A percentile compares a stretch with the other conserved stretches of the same genome.
Conservation (phyloP, 495 filamentous ascomycete genomes). For the Lindgomyces ingoldianus region DNA sequence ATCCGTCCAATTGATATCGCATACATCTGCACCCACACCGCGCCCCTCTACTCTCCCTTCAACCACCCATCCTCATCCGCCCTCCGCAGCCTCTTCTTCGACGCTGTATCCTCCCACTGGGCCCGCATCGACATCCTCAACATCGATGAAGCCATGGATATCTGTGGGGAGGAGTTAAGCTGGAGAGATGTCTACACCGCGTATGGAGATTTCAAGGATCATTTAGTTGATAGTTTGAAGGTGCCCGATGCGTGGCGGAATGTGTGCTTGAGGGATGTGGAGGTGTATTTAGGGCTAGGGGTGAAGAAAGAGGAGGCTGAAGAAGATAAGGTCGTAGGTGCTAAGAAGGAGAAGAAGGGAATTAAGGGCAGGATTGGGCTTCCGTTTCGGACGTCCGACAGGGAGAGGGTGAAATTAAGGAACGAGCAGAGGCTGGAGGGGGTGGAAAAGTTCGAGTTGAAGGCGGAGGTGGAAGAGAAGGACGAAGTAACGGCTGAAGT, state of each 20-base stretch:
- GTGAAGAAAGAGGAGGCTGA: background rate
- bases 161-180: background rate
- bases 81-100: slow-evolving; percentile 2
- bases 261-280: background rate
- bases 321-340: background rate
- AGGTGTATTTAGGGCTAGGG: background rate
- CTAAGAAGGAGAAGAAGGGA: background rate
- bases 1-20: slow-evolving; percentile 1
- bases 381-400: background rate
- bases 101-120: slow-evolving; percentile 4
- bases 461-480: background rate
- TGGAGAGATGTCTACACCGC: background rate
- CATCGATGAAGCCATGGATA: background rate
- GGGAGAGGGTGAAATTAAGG: background rate
- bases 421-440: too few species aligned
- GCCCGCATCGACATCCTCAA: background rate
- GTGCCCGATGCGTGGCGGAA: background rate
- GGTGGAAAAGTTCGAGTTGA: background rate
- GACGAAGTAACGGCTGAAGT: background rate
- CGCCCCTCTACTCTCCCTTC: background rate
- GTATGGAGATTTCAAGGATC: background rate
- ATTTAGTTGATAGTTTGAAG: background rate
- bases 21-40: background rate
- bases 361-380: background rate
- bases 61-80: background rate